Base-by-base conservation (phyloP, 2,329 filamentous ascomycete species). In the Dactylellina cionopaga region DNA sequence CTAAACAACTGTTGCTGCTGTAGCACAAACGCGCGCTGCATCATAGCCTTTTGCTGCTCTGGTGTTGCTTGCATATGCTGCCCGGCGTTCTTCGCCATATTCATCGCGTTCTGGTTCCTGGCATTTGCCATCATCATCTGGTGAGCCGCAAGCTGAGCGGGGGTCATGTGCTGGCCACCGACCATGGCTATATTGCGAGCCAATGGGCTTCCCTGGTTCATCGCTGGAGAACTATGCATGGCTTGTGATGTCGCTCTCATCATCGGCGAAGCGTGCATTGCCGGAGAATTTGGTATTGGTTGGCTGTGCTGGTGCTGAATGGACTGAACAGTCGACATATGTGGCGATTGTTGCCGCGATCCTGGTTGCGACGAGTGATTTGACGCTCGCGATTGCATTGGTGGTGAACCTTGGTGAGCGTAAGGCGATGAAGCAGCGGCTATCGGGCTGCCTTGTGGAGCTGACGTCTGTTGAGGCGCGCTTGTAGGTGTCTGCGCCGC, bases 101-200 rank as follows among this genome's bases (percentile, higher is more conserved):
- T 65, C 31, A 68, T 64, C 19, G 60, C 41, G 47, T 69, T 75
- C 7, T 52, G 31, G 25, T 63, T 62, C 25, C 74, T 39, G 54
- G 72, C 22, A 58, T 56, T 31, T 10, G 75, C 69, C 62, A 75
- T 73, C 24, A 71, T 68, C 35, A 62, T 69, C 60, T 77, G 76
- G 33, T 76, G 75, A 0, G 56, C 56, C 7, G 64, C 58, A 13
- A 51, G 19, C 47, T 64, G 56, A 22, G 56, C 51, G 6, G 47
- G 64, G 5, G 49, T 62, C 37, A 73, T 49, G 9, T 73, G 55
- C 10, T 58, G 64, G n/a, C 52, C 51, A 15, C 15, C 59, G 13
- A 46, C 56, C 69, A 74, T 74, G 33, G 46, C 35, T 17, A 74
- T 52, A 25, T 62, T 68, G 15, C 69, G 37, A 24, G 47, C 69